Evolutionary conservation across 1,284 basidiomycete genomes (phyloP), one percentile per base, ranked within the genome.

Genomic region (Ceratorhiza oryzae-sativae): DNA sequence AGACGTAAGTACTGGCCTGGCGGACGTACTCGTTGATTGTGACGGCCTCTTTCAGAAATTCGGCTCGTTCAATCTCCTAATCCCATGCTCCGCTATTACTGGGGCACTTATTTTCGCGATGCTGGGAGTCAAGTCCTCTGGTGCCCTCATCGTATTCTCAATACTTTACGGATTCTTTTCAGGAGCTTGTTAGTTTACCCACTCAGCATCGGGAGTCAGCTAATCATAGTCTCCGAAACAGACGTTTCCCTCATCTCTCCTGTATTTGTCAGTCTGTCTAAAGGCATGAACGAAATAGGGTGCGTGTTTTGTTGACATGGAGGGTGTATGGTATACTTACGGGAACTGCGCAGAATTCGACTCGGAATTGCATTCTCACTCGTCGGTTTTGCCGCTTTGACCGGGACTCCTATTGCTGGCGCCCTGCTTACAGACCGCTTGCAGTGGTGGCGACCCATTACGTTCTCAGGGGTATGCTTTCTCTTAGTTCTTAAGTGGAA

Each of bases 141-240:
- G 45, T 1, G 68, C 74, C 0, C 46, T 71, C 4, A 45, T 76
- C 49, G 68, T 61, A 10, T 76, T 74, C 25, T 71, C 58, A 15
- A 53, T 75, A 1, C 53, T 76, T 15, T 76, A 68, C 18, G 75
- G 75, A 1, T 62, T 71, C 76, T 65, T 67, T 45, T 72, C 71
- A 3, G 71, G 71, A 49, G 71, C 71, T 34, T 63, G 71, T 72
- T 36, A 58, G 71, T 63, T 2, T 27, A 12, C 39, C 45, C 23
- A 36, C n/a, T 25, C 9, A 56, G 13, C 8, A 4, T 56, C 2
- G n/a, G 9, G 1, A 27, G 8, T 41, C 9, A 13, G 62, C 59
- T 41, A 6, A 36, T n/a, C 20, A 10, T 15, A 30, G 15, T n/a
- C 23, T 20, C 10, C 5, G 3, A 1, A 2, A n/a, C 23, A 72